Evolutionary conservation across 2,329 filamentous ascomycete species (phyloP).

Genomic region (Rugonectria rugulosa): DNA sequence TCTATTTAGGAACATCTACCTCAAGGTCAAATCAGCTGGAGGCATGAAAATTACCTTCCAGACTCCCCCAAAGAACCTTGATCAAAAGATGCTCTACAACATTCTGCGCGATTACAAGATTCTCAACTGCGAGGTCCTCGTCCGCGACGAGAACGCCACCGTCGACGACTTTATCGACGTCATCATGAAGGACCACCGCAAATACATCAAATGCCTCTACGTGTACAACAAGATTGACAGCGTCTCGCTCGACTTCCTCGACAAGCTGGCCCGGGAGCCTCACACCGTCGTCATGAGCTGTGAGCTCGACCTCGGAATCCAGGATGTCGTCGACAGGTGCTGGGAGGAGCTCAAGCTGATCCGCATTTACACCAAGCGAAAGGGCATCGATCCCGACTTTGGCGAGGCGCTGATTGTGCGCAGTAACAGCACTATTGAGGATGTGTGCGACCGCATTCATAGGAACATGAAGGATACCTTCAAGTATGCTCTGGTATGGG

Average conservation of each 20-base stretch:
- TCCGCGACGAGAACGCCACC: constrained; percentile 93
- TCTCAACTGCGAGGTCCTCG: constrained; percentile 93
- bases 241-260: constrained; percentile 91
- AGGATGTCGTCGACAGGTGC: constrained; percentile 92
- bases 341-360: constrained; percentile 94
- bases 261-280: constrained; percentile 89
- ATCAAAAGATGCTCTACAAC: constrained; percentile 98
- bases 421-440: constrained; percentile 87
- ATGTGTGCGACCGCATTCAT: constrained; percentile 96
- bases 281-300: constrained; percentile 98
- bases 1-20: constrained; percentile 84
- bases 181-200: constrained; percentile 98
- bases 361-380: constrained; percentile 94
- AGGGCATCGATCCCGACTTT: constrained; percentile 90
- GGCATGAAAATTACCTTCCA: constrained; percentile 99
- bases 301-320: constrained; percentile 90
- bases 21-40: constrained; percentile 94
- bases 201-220: constrained; percentile 94
- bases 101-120: constrained; percentile 99
- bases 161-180: constrained; percentile 99
- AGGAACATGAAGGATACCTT: constrained; percentile 96
- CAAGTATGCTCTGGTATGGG: constrained; percentile 99
- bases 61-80: constrained; percentile 84
- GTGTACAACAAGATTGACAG: constrained; percentile 99
- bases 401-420: constrained; percentile 91